These are phyloP conservation scores for Leccinum pallidistipes DNA, from an alignment of 1,284 basidiomycete species.

Conservation along the genomic window DNA sequence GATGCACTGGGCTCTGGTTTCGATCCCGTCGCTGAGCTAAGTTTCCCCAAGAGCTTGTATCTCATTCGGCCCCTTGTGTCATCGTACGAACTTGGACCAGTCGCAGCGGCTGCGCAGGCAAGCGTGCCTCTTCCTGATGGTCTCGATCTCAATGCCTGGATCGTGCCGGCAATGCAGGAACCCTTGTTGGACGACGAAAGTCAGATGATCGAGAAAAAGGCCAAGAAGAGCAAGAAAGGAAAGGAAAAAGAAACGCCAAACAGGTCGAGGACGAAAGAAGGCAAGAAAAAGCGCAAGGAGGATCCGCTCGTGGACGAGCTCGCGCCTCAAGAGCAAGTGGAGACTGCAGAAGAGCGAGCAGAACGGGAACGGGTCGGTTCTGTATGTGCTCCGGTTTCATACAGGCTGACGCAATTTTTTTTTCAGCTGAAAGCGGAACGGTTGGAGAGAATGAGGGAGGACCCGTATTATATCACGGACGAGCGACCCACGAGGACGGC, in stretches of 20 bases:
- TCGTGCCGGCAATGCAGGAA: slow-evolving; percentile 55
- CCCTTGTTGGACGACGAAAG: too few species aligned
- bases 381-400: not conserved
- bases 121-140: slow-evolving; percentile 82
- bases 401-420: not conserved
- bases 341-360: slow-evolving; percentile 56
- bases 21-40: slow-evolving; percentile 40
- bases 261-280: slow-evolving; percentile 32
- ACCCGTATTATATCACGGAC: slow-evolving; percentile 87
- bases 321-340: slow-evolving; percentile 36
- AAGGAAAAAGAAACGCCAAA: slow-evolving; percentile 49
- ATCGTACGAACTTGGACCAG: slow-evolving; percentile 82
- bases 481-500: slow-evolving; percentile 45
- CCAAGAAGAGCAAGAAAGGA: slow-evolving; percentile 47
- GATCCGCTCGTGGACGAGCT: slow-evolving; percentile 36
- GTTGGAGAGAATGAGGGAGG: slow-evolving; percentile 71
- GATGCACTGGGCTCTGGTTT: slow-evolving; percentile 39
- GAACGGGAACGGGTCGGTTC: slow-evolving; percentile 58
- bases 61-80: slow-evolving; percentile 84
- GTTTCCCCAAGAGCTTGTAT: slow-evolving; percentile 86
- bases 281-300: slow-evolving; percentile 33
- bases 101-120: slow-evolving; percentile 80
- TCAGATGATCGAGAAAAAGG: slow-evolving; percentile 32
- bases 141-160: slow-evolving; percentile 83
- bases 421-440: slow-evolving; percentile 72